Evolutionary conservation across 2,329 filamentous ascomycete species (phyloP).

Genomic region (Alternaria atra): DNA sequence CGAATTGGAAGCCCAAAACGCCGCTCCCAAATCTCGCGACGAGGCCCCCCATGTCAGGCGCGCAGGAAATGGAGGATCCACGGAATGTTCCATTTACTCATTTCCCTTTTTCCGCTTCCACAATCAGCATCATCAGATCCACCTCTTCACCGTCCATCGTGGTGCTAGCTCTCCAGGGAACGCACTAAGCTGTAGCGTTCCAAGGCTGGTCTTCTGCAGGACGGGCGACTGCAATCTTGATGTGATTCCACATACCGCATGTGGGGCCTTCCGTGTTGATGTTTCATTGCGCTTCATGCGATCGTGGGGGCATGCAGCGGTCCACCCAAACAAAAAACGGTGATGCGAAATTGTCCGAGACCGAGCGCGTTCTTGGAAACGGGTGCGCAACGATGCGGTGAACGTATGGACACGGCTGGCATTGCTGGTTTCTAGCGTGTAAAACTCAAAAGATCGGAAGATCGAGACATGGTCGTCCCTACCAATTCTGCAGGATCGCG

Average conservation of each 20-base stretch:
- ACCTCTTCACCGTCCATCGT: constrained; percentile 15
- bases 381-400: constrained; percentile 5
- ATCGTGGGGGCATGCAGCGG: constrained; percentile 7
- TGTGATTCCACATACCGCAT: constrained; percentile 7
- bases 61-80: constrained; percentile 6
- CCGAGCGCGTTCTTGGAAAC: background rate
- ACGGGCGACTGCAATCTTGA: constrained; percentile 10
- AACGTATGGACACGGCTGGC: constrained; percentile 9
- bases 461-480: constrained; percentile 15
- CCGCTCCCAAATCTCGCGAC: constrained; percentile 5
- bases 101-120: constrained; percentile 17
- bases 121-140: constrained; percentile 6
- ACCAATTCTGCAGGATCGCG: constrained; percentile 13
- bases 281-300: constrained; percentile 19
- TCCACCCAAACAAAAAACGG: background rate
- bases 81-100: constrained; percentile 18
- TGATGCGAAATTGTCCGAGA: constrained; percentile 14
- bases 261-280: constrained; percentile 13
- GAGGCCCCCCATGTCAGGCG: background rate
- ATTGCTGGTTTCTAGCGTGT: background rate
- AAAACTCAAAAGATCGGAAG: background rate
- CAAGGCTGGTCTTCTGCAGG: constrained; percentile 1
- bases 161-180: background rate
- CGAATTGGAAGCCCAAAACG: constrained; percentile 3
- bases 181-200: constrained; percentile 10